phyloP scores from a whole-genome alignment of 306 rosid genomes.

The Sphenostylis stenocarpa region DNA sequence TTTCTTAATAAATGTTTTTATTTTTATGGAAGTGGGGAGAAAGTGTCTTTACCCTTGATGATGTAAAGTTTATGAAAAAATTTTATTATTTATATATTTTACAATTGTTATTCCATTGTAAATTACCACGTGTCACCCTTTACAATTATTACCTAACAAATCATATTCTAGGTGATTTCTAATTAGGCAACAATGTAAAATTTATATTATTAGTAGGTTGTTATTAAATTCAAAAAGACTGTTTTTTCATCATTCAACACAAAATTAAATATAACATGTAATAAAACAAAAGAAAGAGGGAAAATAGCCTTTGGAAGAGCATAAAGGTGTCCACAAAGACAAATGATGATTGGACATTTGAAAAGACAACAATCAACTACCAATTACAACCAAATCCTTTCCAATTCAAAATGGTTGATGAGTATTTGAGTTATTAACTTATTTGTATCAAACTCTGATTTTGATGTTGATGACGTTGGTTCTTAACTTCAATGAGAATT shows the following conservation, averaged over 20 bases:
- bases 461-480: background rate
- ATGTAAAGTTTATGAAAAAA: no score
- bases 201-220: no score
- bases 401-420: background rate
- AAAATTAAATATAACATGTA: background rate
- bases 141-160: no score
- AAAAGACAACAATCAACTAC: conserved; percentile 9
- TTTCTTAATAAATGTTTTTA: no score
- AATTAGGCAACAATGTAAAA: no score
- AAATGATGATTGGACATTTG: background rate
- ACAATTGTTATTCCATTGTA: no score
- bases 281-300: background rate
- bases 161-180: no score
- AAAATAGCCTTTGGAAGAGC: background rate
- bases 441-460: background rate
- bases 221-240: background rate
- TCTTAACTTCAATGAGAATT: background rate
- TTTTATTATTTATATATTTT: no score
- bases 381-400: background rate
- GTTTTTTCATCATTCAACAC: background rate
- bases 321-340: background rate
- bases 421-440: background rate
- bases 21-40: no score
- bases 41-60: no score
- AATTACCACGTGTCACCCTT: no score